A percentile compares a stretch with the other conserved stretches of the same genome.
These are phyloP conservation scores for Teratosphaeriaceae sp. DNA, from an alignment of 2,329 filamentous ascomycete species.

Conservation along the genomic window DNA sequence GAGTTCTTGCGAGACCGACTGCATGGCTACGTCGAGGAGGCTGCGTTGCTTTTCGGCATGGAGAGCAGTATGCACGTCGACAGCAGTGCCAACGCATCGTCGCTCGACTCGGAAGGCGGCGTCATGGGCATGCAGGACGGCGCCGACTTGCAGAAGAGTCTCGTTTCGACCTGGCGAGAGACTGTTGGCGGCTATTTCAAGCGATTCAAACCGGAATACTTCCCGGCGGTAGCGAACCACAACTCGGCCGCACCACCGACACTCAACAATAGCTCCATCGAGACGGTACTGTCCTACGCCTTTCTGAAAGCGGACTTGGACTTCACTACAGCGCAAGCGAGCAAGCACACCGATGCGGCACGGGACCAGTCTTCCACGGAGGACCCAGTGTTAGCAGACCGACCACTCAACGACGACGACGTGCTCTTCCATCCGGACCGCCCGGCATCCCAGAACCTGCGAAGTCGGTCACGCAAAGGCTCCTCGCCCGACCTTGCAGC, in stretches of 20 bases:
- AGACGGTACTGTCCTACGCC: conserved; percentile 79
- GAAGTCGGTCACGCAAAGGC: conserved; percentile 29
- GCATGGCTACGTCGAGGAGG: conserved; percentile 82
- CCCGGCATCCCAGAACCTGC: conserved; percentile 33
- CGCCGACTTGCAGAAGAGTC: conserved; percentile 59
- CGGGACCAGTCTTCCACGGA: conserved; percentile 37
- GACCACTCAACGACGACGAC: conserved; percentile 77
- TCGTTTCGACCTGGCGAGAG: conserved; percentile 72
- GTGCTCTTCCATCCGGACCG: conserved; percentile 61
- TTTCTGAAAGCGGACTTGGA: conserved; percentile 92
- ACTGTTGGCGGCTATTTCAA: conserved; percentile 92
- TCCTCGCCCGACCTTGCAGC: conserved; percentile 45
- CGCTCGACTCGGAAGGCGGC: conserved; percentile 38
- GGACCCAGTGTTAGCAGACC: conserved; percentile 64
- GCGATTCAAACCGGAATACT: conserved; percentile 78
- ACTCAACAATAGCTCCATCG: conserved; percentile 52
- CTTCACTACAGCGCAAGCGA: conserved; percentile 83
- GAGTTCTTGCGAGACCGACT: conserved; percentile 77
- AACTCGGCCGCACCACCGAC: conserved; percentile 8
- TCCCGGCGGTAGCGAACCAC: conserved; percentile 29
- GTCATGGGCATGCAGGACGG: conserved; percentile 52
- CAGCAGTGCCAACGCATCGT: conserved; percentile 26
- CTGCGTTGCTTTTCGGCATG: conserved; percentile 68
- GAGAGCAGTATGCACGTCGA: conserved; percentile 61
- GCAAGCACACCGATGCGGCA: conserved; percentile 43